Evolutionary conservation across 2,329 filamentous ascomycete genomes (phyloP), one percentile per base, ranked within the genome.

Genomic region (Coniochaeta sp.): DNA sequence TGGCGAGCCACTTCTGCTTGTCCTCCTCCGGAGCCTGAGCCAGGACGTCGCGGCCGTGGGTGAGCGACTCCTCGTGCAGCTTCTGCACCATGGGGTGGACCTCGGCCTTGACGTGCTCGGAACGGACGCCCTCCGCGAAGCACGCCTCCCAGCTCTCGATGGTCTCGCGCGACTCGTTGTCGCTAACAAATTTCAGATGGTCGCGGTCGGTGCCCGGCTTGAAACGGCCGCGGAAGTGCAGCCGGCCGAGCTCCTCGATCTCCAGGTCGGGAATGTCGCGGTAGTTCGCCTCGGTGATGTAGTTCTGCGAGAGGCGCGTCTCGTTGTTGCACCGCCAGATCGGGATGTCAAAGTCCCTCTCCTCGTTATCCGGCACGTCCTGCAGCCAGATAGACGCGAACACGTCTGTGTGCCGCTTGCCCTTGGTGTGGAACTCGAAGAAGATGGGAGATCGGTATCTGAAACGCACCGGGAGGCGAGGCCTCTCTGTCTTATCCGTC

Each of bases 81-180:
- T 88, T 81, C 71, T 89, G 85, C 0, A 93, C 81, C 12, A 83
- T 75, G 0, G 87, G 84, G 0, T 92, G 90, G 0, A 96, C 79
- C 68, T 96, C 89, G 26, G 86, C 82, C 10, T 82, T 77, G 0
- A 97, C 91, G 30, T 85, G 82, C 59, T 87, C 83, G 16, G 80
- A 75, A 2, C 95, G 86, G 0, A 96, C 90, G 14, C 93, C 93
- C 72, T 98, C 93, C 0, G 91, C 86, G 44, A 89, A 85, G 71
- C 93, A 97, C 0, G 92, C 90, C 73, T 97, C 92, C 91, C 93
- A 98, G 0, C 89, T 90, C 75, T 98, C 93, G 64, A 91, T 96
- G 0, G 93, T 97, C 77, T 98, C 95, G 34, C 93, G 88, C 1
- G 89, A 88, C 70, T 96, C 87, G 68, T 96, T 96, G 72, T 96